Base-by-base conservation (phyloP, 306 rosid species). In the Quercus alba region DNA sequence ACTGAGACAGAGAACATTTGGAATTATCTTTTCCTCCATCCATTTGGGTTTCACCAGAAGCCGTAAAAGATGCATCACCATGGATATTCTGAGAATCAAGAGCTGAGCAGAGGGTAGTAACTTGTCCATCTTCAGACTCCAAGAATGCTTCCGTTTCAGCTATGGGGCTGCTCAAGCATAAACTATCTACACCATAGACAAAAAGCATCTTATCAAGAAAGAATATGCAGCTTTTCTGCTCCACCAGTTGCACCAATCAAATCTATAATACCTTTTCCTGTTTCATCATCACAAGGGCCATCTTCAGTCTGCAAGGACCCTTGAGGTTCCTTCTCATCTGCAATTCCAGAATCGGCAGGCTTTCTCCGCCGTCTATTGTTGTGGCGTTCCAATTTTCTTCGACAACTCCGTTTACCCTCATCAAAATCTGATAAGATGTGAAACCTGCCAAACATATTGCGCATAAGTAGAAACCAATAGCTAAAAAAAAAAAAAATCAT, bases 361-460 rank as follows among this genome's bases (percentile, higher is more conserved):
- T 93, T 96, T 83, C 99, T 91, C 18, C 98, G 81, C 81, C 98
- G 87, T 72, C 98, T 81, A 58, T 87, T 93, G 86, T 96, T 96
- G 82, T 96, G 99, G 30, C 94, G 92, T 89, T 93, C 99, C 74
- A 96, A 77, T 84, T 96, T 96, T 72, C 97, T 89, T 79, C 99
- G 88, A 77, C 99, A 96, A 66, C 99, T 93, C 11, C 99, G 94
- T 72, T 93, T 96, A 13, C 98, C 99, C 86, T 96, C 98, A 38
- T 96, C 99, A 82, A 96, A 96, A 86, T 96, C 98, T 71, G 91
- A 25, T 59, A 93, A 80, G 58, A 90, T 51, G 62, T 96, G 99
- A 86, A 96, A 96, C 94, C 99, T 95, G 87, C 41, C 70, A 78
- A 51, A 77, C 80, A 80, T 75, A 72, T 18, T 74, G 28, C 70